These are phyloP conservation scores for Suillus subluteus DNA, from an alignment of 768 basidiomycete genomes.

Conservation along the genomic window DNA sequence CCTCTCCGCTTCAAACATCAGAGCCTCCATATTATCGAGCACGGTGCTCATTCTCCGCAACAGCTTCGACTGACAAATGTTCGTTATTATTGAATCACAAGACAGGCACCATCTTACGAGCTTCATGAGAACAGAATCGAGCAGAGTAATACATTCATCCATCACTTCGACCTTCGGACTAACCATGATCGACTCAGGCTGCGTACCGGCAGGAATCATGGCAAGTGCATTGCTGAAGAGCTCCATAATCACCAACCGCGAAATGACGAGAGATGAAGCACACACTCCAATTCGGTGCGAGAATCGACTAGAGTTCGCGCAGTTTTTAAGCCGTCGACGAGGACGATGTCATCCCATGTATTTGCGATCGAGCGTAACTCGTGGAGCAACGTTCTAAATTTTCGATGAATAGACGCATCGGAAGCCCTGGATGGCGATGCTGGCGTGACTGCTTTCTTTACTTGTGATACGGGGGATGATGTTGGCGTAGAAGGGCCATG, in stretches of 20 bases:
- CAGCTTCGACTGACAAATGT: constrained; percentile 58
- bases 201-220: constrained; percentile 50
- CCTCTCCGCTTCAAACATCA: constrained; percentile 72
- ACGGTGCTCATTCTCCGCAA: constrained; percentile 66
- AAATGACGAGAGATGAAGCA: constrained; percentile 15
- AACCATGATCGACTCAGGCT: constrained; percentile 62
- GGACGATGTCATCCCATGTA: constrained; percentile 85
- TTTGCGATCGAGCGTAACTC: constrained; percentile 65
- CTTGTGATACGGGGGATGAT: constrained; percentile 60
- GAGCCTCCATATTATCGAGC: constrained; percentile 64
- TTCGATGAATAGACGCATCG: constrained; percentile 85
- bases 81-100: neutral
- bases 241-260: neutral
- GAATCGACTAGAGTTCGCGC: constrained; percentile 72
- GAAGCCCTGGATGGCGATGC: constrained; percentile 45
- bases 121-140: constrained; percentile 62
- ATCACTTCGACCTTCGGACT: constrained; percentile 67
- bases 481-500: constrained; percentile 78
- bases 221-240: constrained; percentile 63
- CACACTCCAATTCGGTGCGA: constrained; percentile 85
- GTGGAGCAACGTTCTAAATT: constrained; percentile 65
- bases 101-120: constrained; percentile 52
- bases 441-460: constrained; percentile 40
- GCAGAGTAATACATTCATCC: constrained; percentile 63
- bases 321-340: constrained; percentile 80